Conservation (phyloP, 140 eudicot genomes). For the Flaveria floridana region DNA sequence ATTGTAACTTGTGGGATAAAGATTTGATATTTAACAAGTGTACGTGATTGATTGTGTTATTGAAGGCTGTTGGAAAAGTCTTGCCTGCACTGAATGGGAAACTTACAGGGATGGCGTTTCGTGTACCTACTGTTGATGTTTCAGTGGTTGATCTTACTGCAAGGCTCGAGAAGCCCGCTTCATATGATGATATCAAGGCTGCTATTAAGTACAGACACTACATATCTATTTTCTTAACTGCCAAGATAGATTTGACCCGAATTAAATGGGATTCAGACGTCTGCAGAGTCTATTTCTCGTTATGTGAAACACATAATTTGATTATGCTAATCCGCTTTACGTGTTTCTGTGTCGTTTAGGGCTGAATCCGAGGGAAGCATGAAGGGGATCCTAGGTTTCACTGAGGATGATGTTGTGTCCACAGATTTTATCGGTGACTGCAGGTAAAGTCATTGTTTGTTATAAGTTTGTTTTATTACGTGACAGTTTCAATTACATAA, state of each 20-base stretch:
- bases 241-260: neutral
- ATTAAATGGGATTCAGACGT: neutral
- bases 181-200: conserved; percentile 5
- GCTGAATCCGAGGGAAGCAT: conserved; percentile 53
- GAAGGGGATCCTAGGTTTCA: conserved; percentile 81
- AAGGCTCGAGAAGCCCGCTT: conserved; percentile 13
- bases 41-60: neutral
- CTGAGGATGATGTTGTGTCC: conserved; percentile 75
- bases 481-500: neutral
- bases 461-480: neutral
- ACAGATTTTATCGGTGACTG: conserved; percentile 69
- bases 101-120: conserved; percentile 64
- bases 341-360: conserved; percentile 34
- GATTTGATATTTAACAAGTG: neutral
- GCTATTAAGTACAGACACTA: conserved; percentile 4
- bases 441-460: conserved; percentile 40
- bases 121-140: conserved; percentile 25
- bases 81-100: conserved; percentile 30
- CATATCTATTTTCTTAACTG: neutral
- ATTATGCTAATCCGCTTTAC: neutral
- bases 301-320: neutral
- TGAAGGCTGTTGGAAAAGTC: conserved; percentile 65
- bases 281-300: neutral
- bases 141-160: conserved; percentile 15
- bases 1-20: neutral